Conservation (phyloP, 257 asterid genomes). For the Forsythia suspensa region DNA sequence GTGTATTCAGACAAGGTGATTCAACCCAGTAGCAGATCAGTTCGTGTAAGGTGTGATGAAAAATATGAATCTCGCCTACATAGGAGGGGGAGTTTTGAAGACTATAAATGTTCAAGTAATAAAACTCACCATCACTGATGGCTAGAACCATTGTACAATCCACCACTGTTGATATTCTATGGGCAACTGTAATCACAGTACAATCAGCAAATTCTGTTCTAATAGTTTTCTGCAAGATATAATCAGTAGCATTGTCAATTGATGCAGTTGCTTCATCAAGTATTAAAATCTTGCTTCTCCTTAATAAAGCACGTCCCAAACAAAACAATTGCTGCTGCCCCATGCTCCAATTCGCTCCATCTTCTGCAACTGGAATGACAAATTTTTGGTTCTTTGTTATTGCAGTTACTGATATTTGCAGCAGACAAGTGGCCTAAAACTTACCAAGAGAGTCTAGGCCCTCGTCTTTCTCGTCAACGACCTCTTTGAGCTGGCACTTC, state of each 20-base stretch:
- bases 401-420: neutral
- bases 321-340: constrained; percentile 90
- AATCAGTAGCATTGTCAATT: constrained; percentile 85
- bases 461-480: constrained; percentile 74
- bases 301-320: constrained; percentile 82
- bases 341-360: constrained; percentile 99
- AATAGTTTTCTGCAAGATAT: constrained; percentile 83
- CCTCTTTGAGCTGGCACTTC: constrained; percentile 87
- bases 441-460: constrained; percentile 81
- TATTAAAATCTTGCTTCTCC: constrained; percentile 76
- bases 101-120: neutral
- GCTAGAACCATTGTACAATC: constrained; percentile 92
- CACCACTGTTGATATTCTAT: constrained; percentile 95
- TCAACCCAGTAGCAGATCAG: neutral
- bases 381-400: neutral
- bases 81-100: neutral
- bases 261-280: constrained; percentile 98
- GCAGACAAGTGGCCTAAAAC: neutral
- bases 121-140: constrained; percentile 75
- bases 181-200: constrained; percentile 93
- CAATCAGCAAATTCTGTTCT: constrained; percentile 75
- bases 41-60: neutral
- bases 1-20: neutral
- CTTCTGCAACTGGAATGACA: constrained; percentile 69
- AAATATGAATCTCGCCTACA: neutral